Percentiles rank a stretch among this genome's conserved stretches.
Evolutionary conservation across 768 basidiomycete genomes (phyloP).

Genomic region (Pleurotus cornucopiae): DNA sequence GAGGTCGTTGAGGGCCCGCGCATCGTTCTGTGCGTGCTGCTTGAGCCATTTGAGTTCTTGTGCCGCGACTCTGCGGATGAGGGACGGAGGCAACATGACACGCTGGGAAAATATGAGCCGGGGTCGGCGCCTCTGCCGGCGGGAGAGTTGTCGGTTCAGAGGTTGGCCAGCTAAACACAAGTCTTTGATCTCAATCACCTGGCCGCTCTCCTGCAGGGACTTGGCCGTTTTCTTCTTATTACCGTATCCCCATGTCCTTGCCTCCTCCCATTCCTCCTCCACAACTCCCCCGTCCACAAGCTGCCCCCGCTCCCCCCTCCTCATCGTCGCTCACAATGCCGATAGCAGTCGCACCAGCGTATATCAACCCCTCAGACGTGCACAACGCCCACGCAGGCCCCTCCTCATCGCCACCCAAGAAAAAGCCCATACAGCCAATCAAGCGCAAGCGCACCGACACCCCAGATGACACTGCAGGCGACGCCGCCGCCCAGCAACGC

Average conservation of each 20-base stretch:
- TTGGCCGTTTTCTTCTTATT: constrained; percentile 10
- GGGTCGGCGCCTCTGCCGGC: background rate
- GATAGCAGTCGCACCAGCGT: constrained; percentile 24
- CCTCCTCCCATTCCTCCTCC: constrained; percentile 11
- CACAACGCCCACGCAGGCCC: constrained; percentile 38
- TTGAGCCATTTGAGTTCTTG: constrained; percentile 43
- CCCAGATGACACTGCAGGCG: constrained; percentile 49
- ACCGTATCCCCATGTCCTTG: background rate
- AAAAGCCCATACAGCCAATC: constrained; percentile 25
- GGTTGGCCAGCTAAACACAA: background rate
- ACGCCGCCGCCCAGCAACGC: constrained; percentile 39
- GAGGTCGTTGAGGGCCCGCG: constrained; percentile 37
- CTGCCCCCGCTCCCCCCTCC: constrained; percentile 31
- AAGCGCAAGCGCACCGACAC: constrained; percentile 66
- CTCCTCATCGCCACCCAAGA: constrained; percentile 28
- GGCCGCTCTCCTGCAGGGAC: constrained; percentile 9
- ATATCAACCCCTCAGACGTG: constrained; percentile 40
- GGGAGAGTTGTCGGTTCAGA: constrained; percentile 2
- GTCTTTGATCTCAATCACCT: background rate
- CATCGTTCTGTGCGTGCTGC: constrained; percentile 13
- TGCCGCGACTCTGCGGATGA: constrained; percentile 33
- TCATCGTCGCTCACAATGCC: constrained; percentile 30
- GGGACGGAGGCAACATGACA: constrained; percentile 14
- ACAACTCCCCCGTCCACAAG: constrained; percentile 17
- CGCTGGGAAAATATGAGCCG: constrained; percentile 8